Base-by-base conservation (phyloP, 2,329 filamentous ascomycete genomes). In the Arthrocladium fulminans region DNA sequence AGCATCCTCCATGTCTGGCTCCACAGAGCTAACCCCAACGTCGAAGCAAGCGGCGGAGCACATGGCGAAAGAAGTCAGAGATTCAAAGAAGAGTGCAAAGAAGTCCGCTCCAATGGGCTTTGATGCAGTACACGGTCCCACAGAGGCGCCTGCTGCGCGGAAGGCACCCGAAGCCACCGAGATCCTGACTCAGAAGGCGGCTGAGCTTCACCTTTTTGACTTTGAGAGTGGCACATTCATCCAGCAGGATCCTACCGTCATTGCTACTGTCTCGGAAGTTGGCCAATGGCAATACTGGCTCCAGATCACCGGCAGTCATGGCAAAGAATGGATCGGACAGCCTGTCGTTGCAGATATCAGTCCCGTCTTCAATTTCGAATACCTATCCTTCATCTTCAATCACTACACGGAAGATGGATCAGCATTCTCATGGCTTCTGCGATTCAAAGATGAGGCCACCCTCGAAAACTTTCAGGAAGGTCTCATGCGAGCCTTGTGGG, bases 301-400 rank as follows among this genome's bases (percentile, higher is more conserved):
- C 25, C 87, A 96, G 61, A 83, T 97, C 48, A 78, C 79, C 35
- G 83, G 84, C 53, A 51, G 51, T n/a, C 74, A 79, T 32, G 80
- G 86, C 27, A 82, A 81, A 60, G 81, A 89, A 47, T 96, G 88
- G 87, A 73, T 98, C 2, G 88, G 88, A 19, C 86, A 94, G 55
- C 77, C 84, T 2, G 80, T 98, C 24, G 74, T 88, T 24, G 84
- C 87, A 5, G 92, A 98, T 58, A 88, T 97, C 66, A 97, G 97
- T 60, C 92, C 92, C 0, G 89, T 98, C 17, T 98, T 97, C 73
- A 97, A 97, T 69, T 97, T 96, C 57, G 92, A 98, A 65, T 97
- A 90, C 60, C 75, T 95, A n/a, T 97, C 90, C 0, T 97, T 97
- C 65, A 96, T 98, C 61, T 98, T 98, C 76, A 98, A 98, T 61